Base-by-base conservation (phyloP, 805 yeast species). In the Wickerhamomyces subpelliculosus region DNA sequence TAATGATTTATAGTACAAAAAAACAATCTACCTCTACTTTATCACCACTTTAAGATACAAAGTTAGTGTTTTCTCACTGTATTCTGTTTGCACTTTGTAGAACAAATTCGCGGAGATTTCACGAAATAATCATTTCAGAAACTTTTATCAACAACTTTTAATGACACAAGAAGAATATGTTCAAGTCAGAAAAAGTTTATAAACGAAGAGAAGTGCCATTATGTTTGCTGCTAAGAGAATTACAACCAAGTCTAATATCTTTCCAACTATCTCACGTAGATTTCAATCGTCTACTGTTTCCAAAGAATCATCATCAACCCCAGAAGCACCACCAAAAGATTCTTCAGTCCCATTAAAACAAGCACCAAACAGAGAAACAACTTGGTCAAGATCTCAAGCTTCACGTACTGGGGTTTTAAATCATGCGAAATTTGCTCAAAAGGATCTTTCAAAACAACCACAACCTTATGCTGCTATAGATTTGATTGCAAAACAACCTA, bases 391-490 rank as follows among this genome's bases (percentile, higher is more conserved):
- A 8, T 69, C 79, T 6, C 95, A 86, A 63, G 45, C 41, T 17
- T 5, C 41, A 1, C 46, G 50, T 25, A 10, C 34, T 4, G 35
- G 35, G 2, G 52, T 42, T 9, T 20, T 50, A 11, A 44, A 42
- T 23, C 52, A 50, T 25, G 45, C 55, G 13, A 71, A 65, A 37
- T 85, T 85, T 52, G 74, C 80, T 35, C 94, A 84, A 51, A 74
- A 65, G 45, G 87, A 85, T 53, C 64, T 85, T 40, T 61, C 64
- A 6, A 55, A 64, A 32, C 93, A 85, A 63, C 95, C 95, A 39
- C 73, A 71, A 51, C 87, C 95, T 7, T 76, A 77, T 44, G 84
- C 94, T 30, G 95, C 94, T 39, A 86, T 86, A 53, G 93, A 86
- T 32, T 70, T 86, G 60, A 83, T 86, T 49, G 80, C 82, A 24